Base-by-base conservation (phyloP, 2,329 filamentous ascomycete genomes). In the Niveomyces coronatus region DNA sequence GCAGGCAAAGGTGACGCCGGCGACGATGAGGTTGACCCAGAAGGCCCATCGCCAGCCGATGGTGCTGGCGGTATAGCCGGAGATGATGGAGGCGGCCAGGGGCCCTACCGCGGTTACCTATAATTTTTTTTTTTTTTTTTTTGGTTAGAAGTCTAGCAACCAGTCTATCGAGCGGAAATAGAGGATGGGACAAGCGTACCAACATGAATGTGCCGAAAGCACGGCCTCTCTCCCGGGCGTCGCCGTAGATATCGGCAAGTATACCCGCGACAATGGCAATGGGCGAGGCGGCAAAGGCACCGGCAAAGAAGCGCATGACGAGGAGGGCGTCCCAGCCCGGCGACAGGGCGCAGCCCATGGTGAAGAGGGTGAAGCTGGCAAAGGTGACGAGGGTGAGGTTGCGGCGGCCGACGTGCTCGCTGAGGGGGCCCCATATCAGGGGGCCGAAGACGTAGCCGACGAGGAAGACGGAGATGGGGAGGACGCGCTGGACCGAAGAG, bases 21-120 rank as follows among this genome's bases (percentile, higher is more conserved):
- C 82, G 39, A 84, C 65, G 14, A 87, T 82, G 13, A 84, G 63
- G 11, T 65, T 79, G 17, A 85, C 68, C 72, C 79, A 84, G 50
- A 83, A 83, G 2, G 70, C 60, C 81, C 80, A 85, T 29, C 75
- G 68, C 81, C 80, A 85, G 18, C 70, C 71, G 18, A 81, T 67
- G 2, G 64, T 66, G 2, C 64, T 53, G 1, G 73, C 64, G 27
- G 74, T 69, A 55, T 71, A 83, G 9, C 79, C 80, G 1, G 74
- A 76, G 16, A 80, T 66, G 13, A 80, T 71, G 3, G 80, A 80
- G 1, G 76, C 74, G 3, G 79, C 55, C n/a, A 84, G 65, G 1
- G 78, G 80, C 0, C 81, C 81, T 31, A 74, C 74, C 1, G 74
- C 69, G 4, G 80, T 85, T 11, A 68, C 67, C 69, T 74, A 44